Percentiles rank a stretch among this genome's conserved stretches.
These are phyloP conservation scores for Microbotryum violaceum DNA, from an alignment of 1,284 basidiomycete species.

Conservation along the genomic window DNA sequence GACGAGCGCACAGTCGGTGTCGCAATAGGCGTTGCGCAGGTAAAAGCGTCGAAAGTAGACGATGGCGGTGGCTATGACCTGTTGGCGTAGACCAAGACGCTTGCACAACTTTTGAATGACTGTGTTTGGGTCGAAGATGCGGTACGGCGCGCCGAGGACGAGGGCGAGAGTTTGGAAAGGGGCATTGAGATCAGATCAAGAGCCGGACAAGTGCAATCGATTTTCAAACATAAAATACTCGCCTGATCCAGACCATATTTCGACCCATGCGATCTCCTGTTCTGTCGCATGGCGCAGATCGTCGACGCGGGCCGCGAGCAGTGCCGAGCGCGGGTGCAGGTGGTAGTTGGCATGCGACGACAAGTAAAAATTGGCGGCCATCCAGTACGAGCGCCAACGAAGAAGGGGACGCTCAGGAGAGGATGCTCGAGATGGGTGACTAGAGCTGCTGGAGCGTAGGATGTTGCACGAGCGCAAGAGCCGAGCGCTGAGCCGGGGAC, in stretches of 20 bases:
- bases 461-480: no score
- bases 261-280: slow-evolving; percentile 65
- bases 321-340: slow-evolving; percentile 70
- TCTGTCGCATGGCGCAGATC: slow-evolving; percentile 70
- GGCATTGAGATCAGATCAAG: no score
- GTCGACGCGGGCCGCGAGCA: slow-evolving; percentile 61
- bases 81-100: slow-evolving; percentile 71
- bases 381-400: slow-evolving; percentile 10
- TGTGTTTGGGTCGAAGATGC: slow-evolving; percentile 35
- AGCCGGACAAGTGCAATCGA: no score
- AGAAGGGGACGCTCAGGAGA: no score
- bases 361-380: slow-evolving; percentile 47
- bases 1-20: slow-evolving; percentile 88
- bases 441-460: no score
- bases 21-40: slow-evolving; percentile 83
- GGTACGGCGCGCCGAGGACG: not conserved
- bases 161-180: not conserved
- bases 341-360: slow-evolving; percentile 61
- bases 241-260: slow-evolving; percentile 80
- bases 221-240: slow-evolving; percentile 28
- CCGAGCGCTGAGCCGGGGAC: no score
- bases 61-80: slow-evolving; percentile 84
- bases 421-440: no score
- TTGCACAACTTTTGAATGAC: slow-evolving; percentile 82
- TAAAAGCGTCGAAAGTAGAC: slow-evolving; percentile 94